These are phyloP conservation scores for Phytopythium chamaehyphon DNA, from an alignment of 352 stramenopile species.

Conservation along the genomic window DNA sequence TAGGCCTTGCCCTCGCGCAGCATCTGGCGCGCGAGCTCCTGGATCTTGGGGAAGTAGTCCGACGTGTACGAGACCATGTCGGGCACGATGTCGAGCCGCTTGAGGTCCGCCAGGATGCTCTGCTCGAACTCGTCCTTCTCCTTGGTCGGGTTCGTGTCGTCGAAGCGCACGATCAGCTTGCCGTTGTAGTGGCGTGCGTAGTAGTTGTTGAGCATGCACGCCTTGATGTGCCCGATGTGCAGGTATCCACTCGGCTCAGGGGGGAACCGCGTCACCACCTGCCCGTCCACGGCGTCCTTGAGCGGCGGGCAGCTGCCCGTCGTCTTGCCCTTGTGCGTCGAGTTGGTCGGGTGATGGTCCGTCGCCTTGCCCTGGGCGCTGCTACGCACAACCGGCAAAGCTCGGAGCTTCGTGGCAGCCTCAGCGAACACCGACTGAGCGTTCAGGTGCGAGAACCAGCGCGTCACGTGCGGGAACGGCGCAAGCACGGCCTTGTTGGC, in stretches of 20 bases:
- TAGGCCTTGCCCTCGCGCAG: slow-evolving; percentile 96
- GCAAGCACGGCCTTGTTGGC: slow-evolving; percentile 41
- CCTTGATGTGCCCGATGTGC: slow-evolving; percentile 99
- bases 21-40: slow-evolving; percentile 91
- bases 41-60: slow-evolving; percentile 97
- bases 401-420: slow-evolving; percentile 46
- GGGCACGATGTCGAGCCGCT: slow-evolving; percentile 73
- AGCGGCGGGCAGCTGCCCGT: slow-evolving; percentile 91
- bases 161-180: slow-evolving; percentile 98
- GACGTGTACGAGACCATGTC: slow-evolving; percentile 95
- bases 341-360: slow-evolving; percentile 15
- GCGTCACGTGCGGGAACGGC: slow-evolving; percentile 60
- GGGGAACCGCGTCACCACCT: slow-evolving; percentile 98
- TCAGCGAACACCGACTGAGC: slow-evolving; percentile 50
- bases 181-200: slow-evolving; percentile 98
- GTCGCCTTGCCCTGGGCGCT: slow-evolving; percentile 18
- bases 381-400: slow-evolving; percentile 20
- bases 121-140: slow-evolving; percentile 99
- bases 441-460: slow-evolving; percentile 70
- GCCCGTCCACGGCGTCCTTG: slow-evolving; percentile 91
- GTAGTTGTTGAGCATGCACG: slow-evolving; percentile 99
- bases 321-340: slow-evolving; percentile 71
- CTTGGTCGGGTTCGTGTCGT: slow-evolving; percentile 99
- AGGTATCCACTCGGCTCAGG: slow-evolving; percentile 98
- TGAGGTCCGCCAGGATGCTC: slow-evolving; percentile 91